phyloP scores from a whole-genome alignment of 2,329 filamentous ascomycete species.

The Ascochyta rabiei region DNA sequence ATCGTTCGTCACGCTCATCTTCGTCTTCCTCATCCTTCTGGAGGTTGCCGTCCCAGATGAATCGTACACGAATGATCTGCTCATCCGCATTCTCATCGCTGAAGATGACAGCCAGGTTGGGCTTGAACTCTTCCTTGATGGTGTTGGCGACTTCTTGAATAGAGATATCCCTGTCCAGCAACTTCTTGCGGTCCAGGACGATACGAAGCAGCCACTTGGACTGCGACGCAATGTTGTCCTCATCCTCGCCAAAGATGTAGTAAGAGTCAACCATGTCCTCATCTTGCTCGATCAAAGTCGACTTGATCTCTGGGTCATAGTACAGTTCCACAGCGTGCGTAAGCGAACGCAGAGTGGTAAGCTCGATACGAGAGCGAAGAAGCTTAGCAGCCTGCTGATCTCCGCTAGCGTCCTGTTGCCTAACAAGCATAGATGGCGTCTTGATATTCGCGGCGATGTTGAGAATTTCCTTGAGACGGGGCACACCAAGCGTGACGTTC shows the following conservation, averaged over 20 bases:
- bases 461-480: conserved; percentile 98
- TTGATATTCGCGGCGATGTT: conserved; percentile 98
- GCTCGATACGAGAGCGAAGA: conserved; percentile 88
- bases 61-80: conserved; percentile 90
- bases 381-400: conserved; percentile 82
- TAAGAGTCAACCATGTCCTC: conserved; percentile 95
- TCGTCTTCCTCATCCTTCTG: conserved; percentile 75
- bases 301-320: conserved; percentile 89
- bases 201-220: conserved; percentile 96
- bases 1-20: conserved; percentile 75
- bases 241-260: conserved; percentile 87
- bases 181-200: conserved; percentile 87
- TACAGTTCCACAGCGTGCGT: conserved; percentile 94
- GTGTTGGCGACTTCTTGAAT: conserved; percentile 89
- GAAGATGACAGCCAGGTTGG: conserved; percentile 84
- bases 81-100: conserved; percentile 98
- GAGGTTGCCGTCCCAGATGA: conserved; percentile 64
- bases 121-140: conserved; percentile 85
- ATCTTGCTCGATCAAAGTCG: conserved; percentile 86
- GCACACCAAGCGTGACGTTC: conserved; percentile 99
- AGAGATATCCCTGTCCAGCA: conserved; percentile 90
- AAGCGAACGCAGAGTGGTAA: conserved; percentile 90
- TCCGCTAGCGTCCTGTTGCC: conserved; percentile 66
- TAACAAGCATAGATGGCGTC: conserved; percentile 96
- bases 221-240: conserved; percentile 66